Evolutionary conservation across 2,329 filamentous ascomycete species (phyloP).

Genomic region (Ophiostoma angusticollis): DNA sequence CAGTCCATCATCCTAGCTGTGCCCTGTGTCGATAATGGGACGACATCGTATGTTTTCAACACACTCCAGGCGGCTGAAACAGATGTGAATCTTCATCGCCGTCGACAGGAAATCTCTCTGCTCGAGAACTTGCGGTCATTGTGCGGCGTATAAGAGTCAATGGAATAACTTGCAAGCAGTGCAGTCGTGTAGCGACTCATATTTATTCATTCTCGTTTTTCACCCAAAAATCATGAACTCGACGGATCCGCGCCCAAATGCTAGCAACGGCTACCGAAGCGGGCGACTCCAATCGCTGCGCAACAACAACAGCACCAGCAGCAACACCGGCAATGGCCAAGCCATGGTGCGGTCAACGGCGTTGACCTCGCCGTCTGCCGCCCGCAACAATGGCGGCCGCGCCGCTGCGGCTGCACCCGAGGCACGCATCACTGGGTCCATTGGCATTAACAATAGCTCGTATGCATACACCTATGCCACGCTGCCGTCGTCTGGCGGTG

Average conservation of each 20-base stretch:
- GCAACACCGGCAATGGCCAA: neutral
- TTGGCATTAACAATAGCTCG: slow-evolving; percentile 3
- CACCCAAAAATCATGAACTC: slow-evolving; percentile 7
- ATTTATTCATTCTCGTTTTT: too few relatives aligned
- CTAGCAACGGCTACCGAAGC: slow-evolving; percentile 1
- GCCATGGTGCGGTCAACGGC: neutral
- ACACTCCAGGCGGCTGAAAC: slow-evolving; percentile 7
- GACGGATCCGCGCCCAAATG: slow-evolving; percentile 9
- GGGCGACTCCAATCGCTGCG: slow-evolving; percentile 5
- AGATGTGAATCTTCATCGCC: slow-evolving; percentile 6
- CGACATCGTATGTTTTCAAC: slow-evolving; percentile 11
- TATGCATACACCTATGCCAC: slow-evolving; percentile 4
- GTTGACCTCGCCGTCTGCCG: neutral
- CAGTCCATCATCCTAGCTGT: neutral
- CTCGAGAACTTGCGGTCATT: too few relatives aligned
- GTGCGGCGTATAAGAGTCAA: too few relatives aligned
- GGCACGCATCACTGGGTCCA: slow-evolving; percentile 2
- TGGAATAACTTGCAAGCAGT: too few relatives aligned
- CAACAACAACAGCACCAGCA: neutral
- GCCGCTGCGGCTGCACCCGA: neutral
- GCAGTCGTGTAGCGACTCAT: too few relatives aligned
- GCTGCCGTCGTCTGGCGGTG: neutral
- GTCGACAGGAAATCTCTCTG: neutral
- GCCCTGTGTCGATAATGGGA: slow-evolving; percentile 1
- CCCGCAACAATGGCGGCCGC: too few relatives aligned